Conservation (phyloP, 2,329 filamentous ascomycete genomes). For the Epicoccum sorghinum region DNA sequence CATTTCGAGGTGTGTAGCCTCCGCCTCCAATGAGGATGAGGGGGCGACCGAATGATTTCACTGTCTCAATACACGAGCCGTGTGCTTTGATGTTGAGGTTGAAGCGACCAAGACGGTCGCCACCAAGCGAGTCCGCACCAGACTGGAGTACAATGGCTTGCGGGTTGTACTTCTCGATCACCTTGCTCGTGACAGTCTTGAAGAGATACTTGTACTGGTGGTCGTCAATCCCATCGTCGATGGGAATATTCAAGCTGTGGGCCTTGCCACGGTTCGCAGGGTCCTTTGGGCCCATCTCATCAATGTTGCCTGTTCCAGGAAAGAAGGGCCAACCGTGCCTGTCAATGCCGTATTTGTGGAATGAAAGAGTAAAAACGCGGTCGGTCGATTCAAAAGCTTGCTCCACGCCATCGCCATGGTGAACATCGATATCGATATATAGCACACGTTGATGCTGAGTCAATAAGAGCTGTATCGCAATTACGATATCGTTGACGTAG, state of each 20-base stretch:
- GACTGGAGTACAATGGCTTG: conserved; percentile 93
- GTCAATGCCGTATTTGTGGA: conserved; percentile 91
- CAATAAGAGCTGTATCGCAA: conserved; percentile 87
- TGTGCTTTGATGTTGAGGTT: conserved; percentile 96
- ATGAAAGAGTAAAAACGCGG: conserved; percentile 89
- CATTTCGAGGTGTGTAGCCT: conserved; percentile 95
- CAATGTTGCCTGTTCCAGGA: conserved; percentile 85
- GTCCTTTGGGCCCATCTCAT: conserved; percentile 82
- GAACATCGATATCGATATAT: conserved; percentile 94
- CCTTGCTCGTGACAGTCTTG: conserved; percentile 76
- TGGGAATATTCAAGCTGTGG: conserved; percentile 87
- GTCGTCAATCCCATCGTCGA: conserved; percentile 90
- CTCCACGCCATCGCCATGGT: conserved; percentile 89
- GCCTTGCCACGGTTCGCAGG: conserved; percentile 87
- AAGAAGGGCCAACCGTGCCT: conserved; percentile 68
- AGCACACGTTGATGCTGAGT: conserved; percentile 82
- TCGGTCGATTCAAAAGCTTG: conserved; percentile 90
- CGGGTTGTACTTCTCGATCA: conserved; percentile 84
- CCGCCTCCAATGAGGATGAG: conserved; percentile 92
- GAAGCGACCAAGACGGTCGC: conserved; percentile 92
- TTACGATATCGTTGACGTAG: conserved; percentile 98
- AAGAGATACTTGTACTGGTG: conserved; percentile 88
- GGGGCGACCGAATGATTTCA: conserved; percentile 80
- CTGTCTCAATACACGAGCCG: conserved; percentile 86
- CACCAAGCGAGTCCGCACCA: conserved; percentile 91